Percentiles rank a stretch among this genome's conserved stretches.
phyloP scores from a whole-genome alignment of 2,329 filamentous ascomycete species.

The Hysterium pulicare region DNA sequence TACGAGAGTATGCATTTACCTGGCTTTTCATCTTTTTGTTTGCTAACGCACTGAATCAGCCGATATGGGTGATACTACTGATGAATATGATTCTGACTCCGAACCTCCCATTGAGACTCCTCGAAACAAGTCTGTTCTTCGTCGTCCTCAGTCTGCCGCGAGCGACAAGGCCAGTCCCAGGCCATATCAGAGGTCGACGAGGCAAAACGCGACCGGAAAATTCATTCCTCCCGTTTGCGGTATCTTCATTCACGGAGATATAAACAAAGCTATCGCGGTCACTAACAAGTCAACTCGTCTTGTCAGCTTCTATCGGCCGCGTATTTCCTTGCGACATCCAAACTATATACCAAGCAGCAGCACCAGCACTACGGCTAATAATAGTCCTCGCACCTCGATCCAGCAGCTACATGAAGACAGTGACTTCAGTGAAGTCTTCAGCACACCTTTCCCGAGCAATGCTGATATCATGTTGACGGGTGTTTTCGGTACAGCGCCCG shows the following conservation, averaged over 20 bases:
- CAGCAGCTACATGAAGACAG: constrained; percentile 38
- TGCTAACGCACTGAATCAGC: constrained; percentile 50
- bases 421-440: constrained; percentile 35
- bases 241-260: constrained; percentile 36
- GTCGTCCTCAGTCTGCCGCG: constrained; percentile 47
- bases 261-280: constrained; percentile 39
- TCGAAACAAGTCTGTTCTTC: constrained; percentile 48
- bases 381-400: constrained; percentile 37
- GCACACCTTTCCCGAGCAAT: constrained; percentile 18
- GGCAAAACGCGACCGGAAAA: constrained; percentile 17
- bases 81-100: constrained; percentile 50
- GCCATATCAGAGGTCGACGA: constrained; percentile 34
- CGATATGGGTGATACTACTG: constrained; percentile 60
- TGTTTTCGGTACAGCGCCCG: constrained; percentile 50
- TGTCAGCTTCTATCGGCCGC: constrained; percentile 41
- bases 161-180: constrained; percentile 36
- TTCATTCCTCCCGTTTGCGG: constrained; percentile 30
- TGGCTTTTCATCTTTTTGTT: constrained; percentile 14
- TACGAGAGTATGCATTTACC: constrained; percentile 54
- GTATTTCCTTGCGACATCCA: constrained; percentile 17
- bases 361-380: constrained; percentile 38
- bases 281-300: constrained; percentile 40
- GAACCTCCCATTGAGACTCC: constrained; percentile 47
- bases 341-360: constrained; percentile 33
- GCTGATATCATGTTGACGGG: constrained; percentile 77